Percentiles rank a stretch among this genome's conserved stretches.
phyloP scores from a whole-genome alignment of 2,329 filamentous ascomycete genomes.

The Nemania serpens region DNA sequence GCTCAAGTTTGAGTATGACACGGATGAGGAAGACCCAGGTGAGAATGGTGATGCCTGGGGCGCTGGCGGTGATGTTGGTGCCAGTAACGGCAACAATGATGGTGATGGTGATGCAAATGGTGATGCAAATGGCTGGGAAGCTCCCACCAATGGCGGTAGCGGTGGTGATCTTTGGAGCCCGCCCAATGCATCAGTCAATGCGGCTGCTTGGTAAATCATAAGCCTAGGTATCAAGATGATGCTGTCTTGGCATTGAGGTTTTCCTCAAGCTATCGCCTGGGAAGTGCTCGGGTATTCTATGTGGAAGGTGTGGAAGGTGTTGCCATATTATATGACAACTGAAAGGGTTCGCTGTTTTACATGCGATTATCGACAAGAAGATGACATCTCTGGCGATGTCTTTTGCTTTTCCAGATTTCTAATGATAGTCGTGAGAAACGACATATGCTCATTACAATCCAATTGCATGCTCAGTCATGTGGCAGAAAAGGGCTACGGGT shows the following conservation, averaged over 20 bases:
- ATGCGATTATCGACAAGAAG: neutral
- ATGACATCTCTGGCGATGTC: neutral
- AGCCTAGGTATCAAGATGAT: neutral
- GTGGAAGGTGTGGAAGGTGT: neutral
- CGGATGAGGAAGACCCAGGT: slow-evolving; percentile 49
- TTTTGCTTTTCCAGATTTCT: neutral
- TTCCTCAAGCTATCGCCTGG: neutral
- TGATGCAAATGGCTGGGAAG: slow-evolving; percentile 10
- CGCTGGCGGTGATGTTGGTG: slow-evolving; percentile 19
- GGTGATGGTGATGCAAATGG: slow-evolving; percentile 5
- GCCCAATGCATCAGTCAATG: too few relatives aligned
- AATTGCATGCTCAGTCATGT: slow-evolving; percentile 6
- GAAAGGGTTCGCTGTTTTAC: neutral
- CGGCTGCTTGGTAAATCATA: too few relatives aligned
- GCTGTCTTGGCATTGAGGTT: neutral
- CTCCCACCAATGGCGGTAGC: neutral
- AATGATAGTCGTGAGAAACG: neutral
- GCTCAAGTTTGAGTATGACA: slow-evolving; percentile 60
- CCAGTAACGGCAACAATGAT: slow-evolving; percentile 1
- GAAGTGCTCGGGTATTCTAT: neutral
- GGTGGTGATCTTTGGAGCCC: slow-evolving; percentile 9
- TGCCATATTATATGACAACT: neutral
- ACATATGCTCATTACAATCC: neutral
- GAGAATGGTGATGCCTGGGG: slow-evolving; percentile 30
- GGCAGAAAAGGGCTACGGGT: neutral